These are phyloP conservation scores for Sphaceloma murrayae DNA, from an alignment of 2,329 filamentous ascomycete genomes.

Conservation along the genomic window DNA sequence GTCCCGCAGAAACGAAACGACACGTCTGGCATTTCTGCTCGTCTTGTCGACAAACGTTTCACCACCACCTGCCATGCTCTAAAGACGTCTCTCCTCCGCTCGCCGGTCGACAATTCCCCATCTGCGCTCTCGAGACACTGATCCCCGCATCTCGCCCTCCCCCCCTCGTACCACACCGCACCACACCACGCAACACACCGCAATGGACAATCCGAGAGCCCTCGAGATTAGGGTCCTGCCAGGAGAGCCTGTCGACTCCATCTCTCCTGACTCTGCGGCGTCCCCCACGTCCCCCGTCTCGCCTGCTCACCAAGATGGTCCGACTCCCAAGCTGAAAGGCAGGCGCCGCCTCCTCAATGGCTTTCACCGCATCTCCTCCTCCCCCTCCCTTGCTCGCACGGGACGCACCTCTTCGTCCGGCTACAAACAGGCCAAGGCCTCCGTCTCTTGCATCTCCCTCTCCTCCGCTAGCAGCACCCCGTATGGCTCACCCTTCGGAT, in stretches of 20 bases:
- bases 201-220: background rate
- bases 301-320: background rate
- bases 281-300: slow-evolving; percentile 3
- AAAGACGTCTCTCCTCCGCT: background rate
- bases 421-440: slow-evolving; percentile 55
- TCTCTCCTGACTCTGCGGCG: background rate
- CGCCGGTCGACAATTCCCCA: background rate
- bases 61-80: slow-evolving; percentile 11
- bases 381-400: slow-evolving; percentile 57
- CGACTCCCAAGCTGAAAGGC: slow-evolving; percentile 51
- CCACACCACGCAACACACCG: background rate
- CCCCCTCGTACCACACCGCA: background rate
- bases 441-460: slow-evolving; percentile 56
- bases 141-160: background rate
- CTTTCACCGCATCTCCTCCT: slow-evolving; percentile 73
- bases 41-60: too few relatives aligned
- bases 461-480: slow-evolving; percentile 39
- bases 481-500: slow-evolving; percentile 45
- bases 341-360: slow-evolving; percentile 62
- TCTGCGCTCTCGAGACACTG: background rate
- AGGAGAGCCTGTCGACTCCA: background rate
- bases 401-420: slow-evolving; percentile 57
- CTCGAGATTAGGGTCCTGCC: slow-evolving; percentile 9
- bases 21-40: too few relatives aligned
- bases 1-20: too few relatives aligned